Percentiles rank a stretch among this genome's conserved stretches.
These are phyloP conservation scores for Pittosporum tobira DNA, from an alignment of 129 eudicot genomes.

Conservation along the genomic window DNA sequence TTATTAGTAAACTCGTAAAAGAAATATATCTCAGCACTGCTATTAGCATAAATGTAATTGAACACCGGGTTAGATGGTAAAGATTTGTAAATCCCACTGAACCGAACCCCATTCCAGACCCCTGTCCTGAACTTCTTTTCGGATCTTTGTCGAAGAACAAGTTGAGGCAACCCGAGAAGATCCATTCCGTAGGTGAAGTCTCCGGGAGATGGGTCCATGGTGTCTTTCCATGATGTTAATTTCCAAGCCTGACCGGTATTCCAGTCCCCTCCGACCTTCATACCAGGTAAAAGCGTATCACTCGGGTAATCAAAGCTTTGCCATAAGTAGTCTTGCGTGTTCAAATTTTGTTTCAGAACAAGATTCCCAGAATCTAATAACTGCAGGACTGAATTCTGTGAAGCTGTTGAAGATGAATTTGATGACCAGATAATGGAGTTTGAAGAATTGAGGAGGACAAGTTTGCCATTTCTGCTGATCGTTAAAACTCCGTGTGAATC, in stretches of 20 bases:
- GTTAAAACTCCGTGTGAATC: conserved; percentile 25
- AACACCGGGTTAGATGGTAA: conserved; percentile 16
- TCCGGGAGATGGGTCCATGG: conserved; percentile 47
- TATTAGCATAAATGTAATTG: conserved; percentile 18
- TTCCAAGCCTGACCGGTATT: conserved; percentile 21
- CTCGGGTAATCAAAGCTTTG: conserved; percentile 64
- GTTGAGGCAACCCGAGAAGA: conserved; percentile 40
- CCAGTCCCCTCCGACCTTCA: conserved; percentile 36
- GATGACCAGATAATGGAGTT: conserved; percentile 40
- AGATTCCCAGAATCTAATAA: conserved; percentile 58
- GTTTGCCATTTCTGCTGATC: conserved; percentile 22
- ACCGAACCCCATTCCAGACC: conserved; percentile 57
- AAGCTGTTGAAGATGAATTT: conserved; percentile 16
- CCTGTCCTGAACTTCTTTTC: conserved; percentile 30
- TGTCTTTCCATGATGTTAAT: conserved; percentile 45
- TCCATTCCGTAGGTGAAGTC: conserved; percentile 36
- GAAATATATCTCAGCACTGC: conserved; percentile 14
- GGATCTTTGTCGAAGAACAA: conserved; percentile 25
- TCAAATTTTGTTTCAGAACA: conserved; percentile 20
- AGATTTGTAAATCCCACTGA: conserved; percentile 25
- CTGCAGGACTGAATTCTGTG: conserved; percentile 27
- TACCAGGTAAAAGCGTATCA: conserved; percentile 43
- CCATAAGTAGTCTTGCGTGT: too few relatives aligned
- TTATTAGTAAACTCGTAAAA: conserved; percentile 22
- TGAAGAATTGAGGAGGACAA: conserved; percentile 23